A percentile compares a stretch with the other conserved stretches of the same genome.
Conservation (phyloP, 495 filamentous ascomycete species). For the Aspergillus panamensis region DNA sequence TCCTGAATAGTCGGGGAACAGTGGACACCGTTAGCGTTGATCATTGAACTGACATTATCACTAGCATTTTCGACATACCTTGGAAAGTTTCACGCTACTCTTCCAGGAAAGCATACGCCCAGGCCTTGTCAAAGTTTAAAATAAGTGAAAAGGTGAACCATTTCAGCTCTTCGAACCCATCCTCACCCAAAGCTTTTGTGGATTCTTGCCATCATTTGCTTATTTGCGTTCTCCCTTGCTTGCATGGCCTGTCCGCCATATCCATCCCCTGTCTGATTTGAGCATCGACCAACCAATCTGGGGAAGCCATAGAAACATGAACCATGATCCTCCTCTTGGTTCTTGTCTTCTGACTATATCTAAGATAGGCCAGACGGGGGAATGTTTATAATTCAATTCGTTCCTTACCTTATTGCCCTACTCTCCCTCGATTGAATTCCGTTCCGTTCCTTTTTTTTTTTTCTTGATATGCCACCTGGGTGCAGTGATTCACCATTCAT, state of each 20-base stretch:
- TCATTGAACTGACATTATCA: conserved; percentile 12
- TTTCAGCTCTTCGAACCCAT: conserved; percentile 2
- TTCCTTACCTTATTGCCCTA: conserved; percentile 1
- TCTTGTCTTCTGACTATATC: background rate
- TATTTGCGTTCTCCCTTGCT: conserved; percentile 24
- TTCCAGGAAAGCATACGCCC: background rate
- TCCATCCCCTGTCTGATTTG: conserved; percentile 25
- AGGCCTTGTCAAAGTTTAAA: conserved; percentile 1
- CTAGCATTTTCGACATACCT: conserved; percentile 11
- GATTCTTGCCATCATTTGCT: conserved; percentile 21
- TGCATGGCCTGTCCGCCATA: conserved; percentile 23
- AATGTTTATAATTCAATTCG: conserved; percentile 15
- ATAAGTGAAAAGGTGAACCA: background rate
- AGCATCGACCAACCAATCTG: conserved; percentile 21
- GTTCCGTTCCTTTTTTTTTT: background rate
- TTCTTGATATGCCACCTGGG: conserved; percentile 2
- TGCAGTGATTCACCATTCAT: background rate
- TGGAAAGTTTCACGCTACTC: conserved; percentile 7
- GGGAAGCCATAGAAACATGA: conserved; percentile 27
- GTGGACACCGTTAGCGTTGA: conserved; percentile 13
- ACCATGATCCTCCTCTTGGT: conserved; percentile 13
- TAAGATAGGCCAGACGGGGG: background rate
- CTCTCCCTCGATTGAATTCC: background rate
- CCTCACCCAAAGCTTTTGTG: background rate
- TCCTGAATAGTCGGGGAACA: background rate